Base-by-base conservation (phyloP, 768 basidiomycete genomes). In the Suillus alpinus region DNA sequence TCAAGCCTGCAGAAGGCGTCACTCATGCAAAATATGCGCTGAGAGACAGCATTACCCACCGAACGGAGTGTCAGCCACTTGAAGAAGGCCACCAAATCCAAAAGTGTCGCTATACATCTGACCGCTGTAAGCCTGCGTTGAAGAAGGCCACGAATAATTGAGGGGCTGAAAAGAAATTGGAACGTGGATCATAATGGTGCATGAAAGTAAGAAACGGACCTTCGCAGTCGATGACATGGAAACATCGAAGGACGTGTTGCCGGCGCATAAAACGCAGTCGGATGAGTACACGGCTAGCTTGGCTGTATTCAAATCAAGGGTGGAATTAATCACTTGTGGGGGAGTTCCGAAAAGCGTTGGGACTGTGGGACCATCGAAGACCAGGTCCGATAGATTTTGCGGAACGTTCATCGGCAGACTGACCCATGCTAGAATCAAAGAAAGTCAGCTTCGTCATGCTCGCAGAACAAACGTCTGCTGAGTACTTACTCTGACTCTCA, bases 141-240 rank as follows among this genome's bases (percentile, higher is more conserved):
- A 67, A 0, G 10, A 0, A 4, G 23, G 9, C 69, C 69, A 72
- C 43, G 44, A n/a, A 16, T 47, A 64, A 18, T 65, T 51, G 13
- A 67, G 65, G 1, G 69, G 62, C 71, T 71, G 37, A 1, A n/a
- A n/a, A 7, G 53, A n/a, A 55, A 36, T 4, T 59, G 58, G 3
- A 58, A 59, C 2, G 26, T 47, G 23, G 13, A 44, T 47, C 23
- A 47, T 13, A 32, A n/a, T 20, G 32, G n/a, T 18, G 51, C 26
- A 59, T 34, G 29, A 55, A 29, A 16, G n/a, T 26, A 49, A 20
- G 10, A n/a, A 26, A 61, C 71, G 13, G 18, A 73, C 70, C 66
- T 67, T 34, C 37, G 61, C 73, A 5, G 67, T 66, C n/a, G 71
- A 67, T 4, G 70, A 71, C 34, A 73, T 26, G 6, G 65, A 59